These are phyloP conservation scores for Goffeauzyma gilvescens DNA, from an alignment of 768 basidiomycete genomes.

Conservation along the genomic window DNA sequence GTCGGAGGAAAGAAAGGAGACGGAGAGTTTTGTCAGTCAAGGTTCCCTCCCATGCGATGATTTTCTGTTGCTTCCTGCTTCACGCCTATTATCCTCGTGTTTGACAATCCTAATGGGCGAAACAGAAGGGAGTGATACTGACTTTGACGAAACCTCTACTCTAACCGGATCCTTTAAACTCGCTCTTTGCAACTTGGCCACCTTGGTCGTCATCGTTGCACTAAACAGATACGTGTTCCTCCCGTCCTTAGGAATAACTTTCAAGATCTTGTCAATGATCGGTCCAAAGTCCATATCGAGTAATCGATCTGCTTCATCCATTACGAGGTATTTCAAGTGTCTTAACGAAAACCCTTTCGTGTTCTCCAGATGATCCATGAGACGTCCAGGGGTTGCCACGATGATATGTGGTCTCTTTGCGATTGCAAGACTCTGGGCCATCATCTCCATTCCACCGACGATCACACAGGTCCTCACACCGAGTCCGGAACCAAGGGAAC, in stretches of 20 bases:
- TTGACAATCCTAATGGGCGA: no score
- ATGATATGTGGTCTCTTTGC: conserved; percentile 87
- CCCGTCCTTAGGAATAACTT: conserved; percentile 69
- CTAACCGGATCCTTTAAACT: conserved; percentile 82
- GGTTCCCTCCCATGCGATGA: no score
- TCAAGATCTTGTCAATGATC: conserved; percentile 87
- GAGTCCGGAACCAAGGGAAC: conserved; percentile 73
- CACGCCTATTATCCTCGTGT: no score
- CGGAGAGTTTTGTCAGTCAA: no score
- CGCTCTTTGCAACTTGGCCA: conserved; percentile 84
- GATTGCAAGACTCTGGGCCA: conserved; percentile 73
- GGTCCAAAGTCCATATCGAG: conserved; percentile 93
- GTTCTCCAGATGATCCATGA: conserved; percentile 84
- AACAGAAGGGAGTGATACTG: no score
- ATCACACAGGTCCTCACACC: conserved; percentile 78
- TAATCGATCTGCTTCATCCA: conserved; percentile 90
- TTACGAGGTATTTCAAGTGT: conserved; percentile 67
- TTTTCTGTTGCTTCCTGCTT: no score
- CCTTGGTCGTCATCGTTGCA: conserved; percentile 97
- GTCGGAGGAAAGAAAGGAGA: neutral
- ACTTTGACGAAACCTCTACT: conserved; percentile 87
- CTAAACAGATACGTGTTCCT: conserved; percentile 91
- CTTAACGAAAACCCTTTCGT: conserved; percentile 90
- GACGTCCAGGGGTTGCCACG: conserved; percentile 82
- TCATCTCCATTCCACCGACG: conserved; percentile 87